Conservation (phyloP, 2,329 filamentous ascomycete species). For the Fusarium torulosum region DNA sequence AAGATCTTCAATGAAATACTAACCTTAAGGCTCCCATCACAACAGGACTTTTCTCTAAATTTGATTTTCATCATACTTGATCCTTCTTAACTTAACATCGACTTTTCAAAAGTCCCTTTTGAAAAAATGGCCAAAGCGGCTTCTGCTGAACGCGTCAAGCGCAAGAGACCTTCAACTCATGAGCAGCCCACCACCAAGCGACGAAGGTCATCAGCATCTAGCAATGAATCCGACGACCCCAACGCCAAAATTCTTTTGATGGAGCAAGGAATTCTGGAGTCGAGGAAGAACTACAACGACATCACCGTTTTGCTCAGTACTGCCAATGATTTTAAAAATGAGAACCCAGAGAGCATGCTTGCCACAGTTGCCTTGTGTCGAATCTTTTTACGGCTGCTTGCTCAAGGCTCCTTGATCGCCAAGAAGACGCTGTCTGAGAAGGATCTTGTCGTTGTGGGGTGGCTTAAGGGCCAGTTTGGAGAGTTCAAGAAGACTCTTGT, state of each 20-base stretch:
- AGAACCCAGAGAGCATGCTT: constrained; percentile 68
- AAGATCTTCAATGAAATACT: constrained; percentile 35
- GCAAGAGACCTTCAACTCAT: constrained; percentile 62
- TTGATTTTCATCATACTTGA: not conserved
- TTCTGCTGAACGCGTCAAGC: constrained; percentile 58
- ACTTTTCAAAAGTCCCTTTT: not conserved
- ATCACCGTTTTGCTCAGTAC: constrained; percentile 77
- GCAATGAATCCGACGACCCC: constrained; percentile 64
- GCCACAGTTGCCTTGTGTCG: constrained; percentile 86
- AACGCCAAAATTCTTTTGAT: constrained; percentile 78
- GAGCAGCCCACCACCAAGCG: constrained; percentile 63
- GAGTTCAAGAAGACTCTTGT: constrained; percentile 77
- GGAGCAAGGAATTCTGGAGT: constrained; percentile 85
- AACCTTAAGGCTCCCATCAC: constrained; percentile 7
- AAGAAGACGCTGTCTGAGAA: constrained; percentile 76
- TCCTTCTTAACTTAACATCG: not conserved
- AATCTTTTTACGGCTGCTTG: constrained; percentile 85
- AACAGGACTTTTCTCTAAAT: not conserved
- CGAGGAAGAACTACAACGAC: constrained; percentile 92
- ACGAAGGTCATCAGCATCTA: constrained; percentile 61
- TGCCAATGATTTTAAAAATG: constrained; percentile 61
- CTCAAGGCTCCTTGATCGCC: constrained; percentile 76
- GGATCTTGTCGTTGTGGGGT: constrained; percentile 78
- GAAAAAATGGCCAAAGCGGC: constrained; percentile 47
- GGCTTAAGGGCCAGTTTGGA: constrained; percentile 80